Conservation (phyloP, 805 yeast species). For the Myxozyma melibiosi region DNA sequence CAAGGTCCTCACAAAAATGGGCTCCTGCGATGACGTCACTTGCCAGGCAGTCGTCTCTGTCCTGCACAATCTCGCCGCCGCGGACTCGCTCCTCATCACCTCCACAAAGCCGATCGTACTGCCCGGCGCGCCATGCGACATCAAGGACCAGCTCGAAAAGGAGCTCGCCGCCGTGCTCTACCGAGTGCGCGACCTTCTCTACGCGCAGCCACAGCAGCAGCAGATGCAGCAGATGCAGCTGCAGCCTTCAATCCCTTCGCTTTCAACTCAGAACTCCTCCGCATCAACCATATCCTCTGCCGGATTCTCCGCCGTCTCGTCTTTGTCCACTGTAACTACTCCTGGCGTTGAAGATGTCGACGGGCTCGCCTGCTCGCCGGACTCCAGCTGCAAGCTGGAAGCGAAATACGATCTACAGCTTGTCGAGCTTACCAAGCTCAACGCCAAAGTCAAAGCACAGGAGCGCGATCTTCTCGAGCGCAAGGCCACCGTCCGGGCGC, state of each 20-base stretch:
- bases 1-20: slow-evolving; percentile 18
- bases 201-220: slow-evolving; percentile 12
- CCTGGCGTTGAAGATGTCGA: slow-evolving; percentile 11
- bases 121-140: slow-evolving; percentile 33
- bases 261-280: background rate
- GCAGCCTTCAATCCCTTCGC: background rate
- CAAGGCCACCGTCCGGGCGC: slow-evolving; percentile 24
- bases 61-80: slow-evolving; percentile 33
- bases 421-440: slow-evolving; percentile 24
- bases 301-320: background rate
- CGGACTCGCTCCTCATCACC: slow-evolving; percentile 29
- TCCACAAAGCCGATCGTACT: slow-evolving; percentile 32
- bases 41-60: slow-evolving; percentile 34
- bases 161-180: slow-evolving; percentile 32
- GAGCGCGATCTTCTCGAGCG: slow-evolving; percentile 25
- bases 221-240: background rate
- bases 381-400: background rate
- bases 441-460: slow-evolving; percentile 28
- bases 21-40: slow-evolving; percentile 33
- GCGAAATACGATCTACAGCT: slow-evolving; percentile 19
- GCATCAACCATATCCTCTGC: slow-evolving; percentile 2
- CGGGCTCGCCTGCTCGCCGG: background rate
- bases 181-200: slow-evolving; percentile 29
- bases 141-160: slow-evolving; percentile 33
- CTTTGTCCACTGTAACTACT: slow-evolving; percentile 3